Base-by-base conservation (phyloP, 306 rosid species). In the Vicia villosa region DNA sequence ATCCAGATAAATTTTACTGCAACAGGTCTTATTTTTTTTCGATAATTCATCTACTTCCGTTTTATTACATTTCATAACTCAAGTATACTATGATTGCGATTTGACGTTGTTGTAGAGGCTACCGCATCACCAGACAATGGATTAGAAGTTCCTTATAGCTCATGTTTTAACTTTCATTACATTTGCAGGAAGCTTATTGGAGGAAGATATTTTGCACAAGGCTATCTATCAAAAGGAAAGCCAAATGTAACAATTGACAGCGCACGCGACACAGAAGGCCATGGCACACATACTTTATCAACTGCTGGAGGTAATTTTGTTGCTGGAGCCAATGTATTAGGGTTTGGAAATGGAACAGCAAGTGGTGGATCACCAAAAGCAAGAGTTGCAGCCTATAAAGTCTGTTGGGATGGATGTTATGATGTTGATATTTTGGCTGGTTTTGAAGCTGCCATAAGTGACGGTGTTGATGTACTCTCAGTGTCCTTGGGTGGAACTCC, bases 261-360 rank as follows among this genome's bases (percentile, higher is more conserved):
- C 10, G 69, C 84, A 0, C 84, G 95, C 1, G 99, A 95, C 81
- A 0, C 12, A 1, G 80, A 45, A 0, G 99, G 99, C 30, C 97
- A 95, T 49, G 99, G 99, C 3, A 12, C 96, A 13, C 99, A 95
- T 36, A 95, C 99, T 22, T 69, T 94, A 45, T 94, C 99, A n/a
- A 94, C 97, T 1, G 97, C 96, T 0, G 97, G 88, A 0, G 99
- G 97, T 4, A 95, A 22, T 43, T 82, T 83, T 50, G 88, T 87
- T 5, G 3, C 13, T 0, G 74, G 81, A 3, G 87, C 74, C 0
- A 83, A 26, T 64, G 84, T 86, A 3, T 77, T 80, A 3, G 91
- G 95, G 11, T 5, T 32, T 41, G 96, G 95, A 4, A 83, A 74
- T 37, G 99, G 99, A 38, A 89, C 91, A 1, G 96, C 95, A 0